Conservation (phyloP, 192 early-diverging fungal species). For the Ambispora gerdemannii region DNA sequence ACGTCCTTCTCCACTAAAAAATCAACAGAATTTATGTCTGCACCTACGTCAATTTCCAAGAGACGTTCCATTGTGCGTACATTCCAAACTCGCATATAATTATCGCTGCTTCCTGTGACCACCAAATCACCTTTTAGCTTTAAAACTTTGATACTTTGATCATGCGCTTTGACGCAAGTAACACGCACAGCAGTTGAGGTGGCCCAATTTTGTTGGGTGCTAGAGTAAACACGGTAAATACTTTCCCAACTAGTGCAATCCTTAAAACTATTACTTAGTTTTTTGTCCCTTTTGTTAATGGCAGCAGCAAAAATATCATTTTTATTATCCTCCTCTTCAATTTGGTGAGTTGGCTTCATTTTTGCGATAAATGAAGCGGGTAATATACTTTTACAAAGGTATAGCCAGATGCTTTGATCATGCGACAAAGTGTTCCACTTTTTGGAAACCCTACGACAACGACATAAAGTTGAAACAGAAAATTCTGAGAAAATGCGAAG, state of each 20-base stretch:
- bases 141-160: background rate
- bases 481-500: slow-evolving; percentile 6
- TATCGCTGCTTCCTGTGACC: slow-evolving; percentile 1
- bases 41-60: background rate
- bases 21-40: slow-evolving; percentile 13
- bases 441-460: slow-evolving; percentile 12
- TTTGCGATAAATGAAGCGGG: background rate
- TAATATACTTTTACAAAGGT: background rate
- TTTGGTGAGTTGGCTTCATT: background rate
- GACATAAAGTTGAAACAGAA: slow-evolving; percentile 4
- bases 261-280: background rate
- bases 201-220: background rate
- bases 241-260: slow-evolving; percentile 11
- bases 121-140: slow-evolving; percentile 14
- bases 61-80: background rate
- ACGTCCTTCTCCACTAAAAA: slow-evolving; percentile 10
- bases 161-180: background rate
- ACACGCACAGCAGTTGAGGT: background rate
- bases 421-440: background rate
- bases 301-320: too few relatives aligned
- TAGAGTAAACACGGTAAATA: background rate
- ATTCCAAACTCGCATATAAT: slow-evolving; percentile 8
- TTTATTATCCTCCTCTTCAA: background rate
- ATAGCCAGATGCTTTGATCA: slow-evolving; percentile 4
- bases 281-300: too few relatives aligned